Evolutionary conservation across 2,329 filamentous ascomycete genomes (phyloP).

Genomic region (Gyromitra esculenta): DNA sequence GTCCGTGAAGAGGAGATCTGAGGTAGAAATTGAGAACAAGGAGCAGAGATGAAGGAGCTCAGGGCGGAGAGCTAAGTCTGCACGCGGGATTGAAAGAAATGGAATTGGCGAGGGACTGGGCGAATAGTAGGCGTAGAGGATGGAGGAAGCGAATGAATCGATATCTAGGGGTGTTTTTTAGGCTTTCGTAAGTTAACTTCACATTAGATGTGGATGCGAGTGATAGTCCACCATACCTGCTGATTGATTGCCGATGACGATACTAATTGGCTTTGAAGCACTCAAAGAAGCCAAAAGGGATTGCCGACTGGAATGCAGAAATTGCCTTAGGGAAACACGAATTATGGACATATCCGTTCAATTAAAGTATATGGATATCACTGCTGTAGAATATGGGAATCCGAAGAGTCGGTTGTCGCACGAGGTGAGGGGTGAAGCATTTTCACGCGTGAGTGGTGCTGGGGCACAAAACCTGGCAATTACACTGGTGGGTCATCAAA

Average conservation of each 20-base stretch:
- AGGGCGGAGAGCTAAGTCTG: constrained; percentile 75
- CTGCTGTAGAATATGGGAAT: background rate
- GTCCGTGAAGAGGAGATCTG: constrained; percentile 73
- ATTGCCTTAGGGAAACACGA: constrained; percentile 45
- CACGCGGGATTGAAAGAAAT: constrained; percentile 74
- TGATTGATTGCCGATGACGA: constrained; percentile 75
- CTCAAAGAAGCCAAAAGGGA: constrained; percentile 44
- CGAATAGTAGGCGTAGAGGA: constrained; percentile 77
- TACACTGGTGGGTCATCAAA: background rate
- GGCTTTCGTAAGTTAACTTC: constrained; percentile 19
- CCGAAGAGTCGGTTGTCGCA: background rate
- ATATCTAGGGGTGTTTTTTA: constrained; percentile 68
- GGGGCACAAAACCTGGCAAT: background rate
- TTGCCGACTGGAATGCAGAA: constrained; percentile 46
- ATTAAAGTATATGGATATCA: background rate
- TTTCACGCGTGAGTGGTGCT: background rate
- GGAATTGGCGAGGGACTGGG: constrained; percentile 72
- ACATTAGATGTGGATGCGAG: background rate
- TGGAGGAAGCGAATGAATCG: constrained; percentile 78
- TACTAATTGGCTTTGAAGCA: constrained; percentile 64
- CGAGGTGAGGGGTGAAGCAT: background rate
- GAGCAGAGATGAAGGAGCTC: constrained; percentile 75
- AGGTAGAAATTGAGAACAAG: constrained; percentile 68
- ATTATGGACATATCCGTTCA: constrained; percentile 31
- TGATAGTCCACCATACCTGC: constrained; percentile 64